Evolutionary conservation across 345 rosid genomes (phyloP).

Genomic region (Microcos paniculata): DNA sequence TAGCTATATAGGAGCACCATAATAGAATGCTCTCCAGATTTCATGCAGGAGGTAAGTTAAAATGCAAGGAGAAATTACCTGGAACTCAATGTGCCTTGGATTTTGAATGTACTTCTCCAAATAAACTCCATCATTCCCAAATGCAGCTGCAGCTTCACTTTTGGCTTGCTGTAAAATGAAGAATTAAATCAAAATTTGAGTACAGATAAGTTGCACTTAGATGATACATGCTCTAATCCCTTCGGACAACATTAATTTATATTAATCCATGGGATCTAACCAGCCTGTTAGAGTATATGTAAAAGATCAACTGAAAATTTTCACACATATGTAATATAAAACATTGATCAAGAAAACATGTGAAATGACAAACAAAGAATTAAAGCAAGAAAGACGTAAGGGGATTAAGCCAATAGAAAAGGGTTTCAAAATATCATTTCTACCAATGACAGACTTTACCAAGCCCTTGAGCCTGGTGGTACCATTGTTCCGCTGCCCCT

Average conservation of each 20-base stretch:
- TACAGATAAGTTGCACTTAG: background rate
- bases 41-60: background rate
- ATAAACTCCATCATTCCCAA: conserved; percentile 98
- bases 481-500: background rate
- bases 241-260: background rate
- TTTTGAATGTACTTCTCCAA: conserved; percentile 90
- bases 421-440: background rate
- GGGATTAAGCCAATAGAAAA: background rate
- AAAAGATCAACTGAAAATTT: background rate
- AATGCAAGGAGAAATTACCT: conserved; percentile 46
- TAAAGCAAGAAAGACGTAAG: background rate
- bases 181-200: conserved; percentile 21
- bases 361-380: background rate
- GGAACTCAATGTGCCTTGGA: conserved; percentile 98
- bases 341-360: background rate
- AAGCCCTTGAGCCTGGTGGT: background rate
- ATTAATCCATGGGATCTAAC: background rate
- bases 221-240: background rate
- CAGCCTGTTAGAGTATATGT: background rate
- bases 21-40: background rate
- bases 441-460: background rate
- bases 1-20: background rate
- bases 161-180: conserved; percentile 79
- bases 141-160: conserved; percentile 98
- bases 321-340: background rate